Base-by-base conservation (phyloP, 768 basidiomycete species). In the Lactarius evosmus region DNA sequence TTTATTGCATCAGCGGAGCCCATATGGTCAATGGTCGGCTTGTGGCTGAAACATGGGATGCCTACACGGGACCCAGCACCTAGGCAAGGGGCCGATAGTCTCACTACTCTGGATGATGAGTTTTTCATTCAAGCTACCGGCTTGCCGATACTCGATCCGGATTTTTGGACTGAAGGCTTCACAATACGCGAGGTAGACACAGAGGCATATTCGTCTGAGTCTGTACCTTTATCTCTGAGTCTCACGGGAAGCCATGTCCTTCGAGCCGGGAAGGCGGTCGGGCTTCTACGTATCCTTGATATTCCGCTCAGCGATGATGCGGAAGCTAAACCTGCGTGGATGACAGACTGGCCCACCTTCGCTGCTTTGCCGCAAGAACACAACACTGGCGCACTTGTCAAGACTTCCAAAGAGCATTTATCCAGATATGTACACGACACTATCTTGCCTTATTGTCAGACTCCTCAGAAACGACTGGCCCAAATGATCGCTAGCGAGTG, bases 51-150 rank as follows among this genome's bases (percentile, higher is more conserved):
- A 53, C 80, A 87, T 67, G 91, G 91, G 0, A 89, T 89, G 85
- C 84, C 84, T 4, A 70, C 76, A 22, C 71, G 71, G 34, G 69
- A 74, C 22, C 55, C 61, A 41, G 25, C 62, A 33, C 40, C 53
- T n/a, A 17, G 44, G 36, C 55, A 61, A 36, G 50, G 30, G 53
- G 25, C 25, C 29, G 32, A 66, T 29, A 67, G 67, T 19, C 62
- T 53, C 40, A 69, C 52, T 58, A 58, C 65, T 49, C 76, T 87
- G 1, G 85, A 87, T 22, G 86, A 87, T 12, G 91, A 94, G 69
- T 92, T 92, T 74, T 93, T 93, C 73, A 84, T 94, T 52, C 87
- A 89, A 70, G 82, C 83, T 65, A 90, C 82, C 69, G 86, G 85
- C 22, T 76, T 89, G 50, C 61, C 65, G 9, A 61, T 72, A 36